A percentile compares a stretch with the other conserved stretches of the same genome.
Evolutionary conservation across 257 asterid genomes (phyloP).

Genomic region (Datura wrightii): DNA sequence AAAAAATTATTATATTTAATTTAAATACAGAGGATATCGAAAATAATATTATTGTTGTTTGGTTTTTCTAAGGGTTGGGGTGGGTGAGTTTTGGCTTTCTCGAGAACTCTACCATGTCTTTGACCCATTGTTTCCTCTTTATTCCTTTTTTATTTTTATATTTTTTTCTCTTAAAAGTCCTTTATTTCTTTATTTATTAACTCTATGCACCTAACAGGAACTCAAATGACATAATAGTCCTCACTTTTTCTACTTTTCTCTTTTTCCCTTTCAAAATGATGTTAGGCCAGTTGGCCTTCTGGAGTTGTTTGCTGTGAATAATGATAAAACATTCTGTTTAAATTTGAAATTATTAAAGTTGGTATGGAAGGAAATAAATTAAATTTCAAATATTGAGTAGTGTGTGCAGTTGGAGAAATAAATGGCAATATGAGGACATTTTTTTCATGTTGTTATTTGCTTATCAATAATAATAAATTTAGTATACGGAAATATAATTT

Average conservation of each 20-base stretch:
- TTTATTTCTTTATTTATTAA: slow-evolving; percentile 13
- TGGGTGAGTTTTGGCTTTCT: background rate
- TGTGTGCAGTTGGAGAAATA: slow-evolving; percentile 15
- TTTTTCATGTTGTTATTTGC: background rate
- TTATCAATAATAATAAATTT: no score
- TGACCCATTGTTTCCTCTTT: slow-evolving; percentile 22
- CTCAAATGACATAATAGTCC: slow-evolving; percentile 20
- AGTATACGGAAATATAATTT: no score
- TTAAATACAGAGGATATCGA: no score
- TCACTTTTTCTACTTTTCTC: background rate
- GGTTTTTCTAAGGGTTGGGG: no score
- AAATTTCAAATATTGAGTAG: background rate
- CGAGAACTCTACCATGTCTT: slow-evolving; percentile 31
- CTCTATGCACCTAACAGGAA: background rate
- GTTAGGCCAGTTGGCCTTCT: slow-evolving; percentile 14
- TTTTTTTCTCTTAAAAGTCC: background rate
- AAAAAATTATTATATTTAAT: no score
- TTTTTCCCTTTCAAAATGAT: background rate
- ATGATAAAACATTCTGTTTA: slow-evolving; percentile 28
- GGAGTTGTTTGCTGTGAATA: slow-evolving; percentile 10
- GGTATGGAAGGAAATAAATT: background rate
- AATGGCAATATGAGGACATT: background rate
- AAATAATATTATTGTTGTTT: no score
- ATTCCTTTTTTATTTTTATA: background rate
- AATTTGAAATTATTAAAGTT: slow-evolving; percentile 26